Evolutionary conservation across 208 protist species (phyloP), one percentile per base, ranked within the genome.

Genomic region (Trypanosoma rangeli): DNA sequence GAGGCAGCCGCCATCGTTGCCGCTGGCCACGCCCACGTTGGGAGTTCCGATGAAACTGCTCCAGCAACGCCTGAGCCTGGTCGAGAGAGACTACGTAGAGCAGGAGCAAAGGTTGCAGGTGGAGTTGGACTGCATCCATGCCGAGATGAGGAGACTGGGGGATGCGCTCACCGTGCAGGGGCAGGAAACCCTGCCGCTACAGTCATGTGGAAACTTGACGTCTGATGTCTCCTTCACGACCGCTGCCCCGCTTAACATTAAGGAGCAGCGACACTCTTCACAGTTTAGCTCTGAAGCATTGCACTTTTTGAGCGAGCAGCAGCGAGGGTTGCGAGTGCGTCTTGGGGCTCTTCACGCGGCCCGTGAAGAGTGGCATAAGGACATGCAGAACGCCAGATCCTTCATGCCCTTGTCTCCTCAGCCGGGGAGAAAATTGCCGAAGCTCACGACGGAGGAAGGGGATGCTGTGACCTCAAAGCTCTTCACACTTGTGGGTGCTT

Each of bases 351-450:
- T 82, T 65, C 52, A 49, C 22, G 66, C 64, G n/a, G 70, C 77
- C 50, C 64, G 73, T 59, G 70, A 77, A 24, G 77, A 82, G 48
- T 82, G 77, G 77, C 50, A 75, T 3, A 48, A 42, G 22, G 67
- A 71, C 13, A 12, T 79, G 28, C 12, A 52, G 8, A 55, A 70
- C 26, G 31, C 71, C 20, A 71, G 26, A 20, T 18, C 16, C 35
- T 12, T 8, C 10, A n/a, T 37, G 29, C 28, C 61, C 0, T 55
- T 31, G 31, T 26, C 57, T 26, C 58, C 24, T 46, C 44, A 46
- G 42, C 62, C 58, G 5, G 58, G 20, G 4, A n/a, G 33, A 3
- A 4, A 12, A 1, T 26, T 53, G 9, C 20, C 42, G 9, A 5
- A 4, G 35, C 15, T 39, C 31, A 50, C 24, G 10, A 39, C 58